phyloP scores from a whole-genome alignment of 2,329 filamentous ascomycete species.

The Paracoccidioides lutzii region DNA sequence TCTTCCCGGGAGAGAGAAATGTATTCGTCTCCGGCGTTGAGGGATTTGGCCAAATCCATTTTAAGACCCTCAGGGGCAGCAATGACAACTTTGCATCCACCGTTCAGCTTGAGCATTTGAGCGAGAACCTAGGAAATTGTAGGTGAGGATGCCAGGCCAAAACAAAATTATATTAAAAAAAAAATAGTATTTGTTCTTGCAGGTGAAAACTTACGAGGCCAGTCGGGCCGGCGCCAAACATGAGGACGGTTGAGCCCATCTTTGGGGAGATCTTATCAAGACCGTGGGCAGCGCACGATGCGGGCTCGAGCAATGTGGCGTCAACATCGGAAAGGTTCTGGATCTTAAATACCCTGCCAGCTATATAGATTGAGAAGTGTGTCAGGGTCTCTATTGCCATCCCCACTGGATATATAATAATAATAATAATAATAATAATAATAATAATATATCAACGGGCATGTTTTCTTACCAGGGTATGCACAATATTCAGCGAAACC shows the following conservation, averaged over 20 bases:
- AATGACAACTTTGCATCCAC: conserved; percentile 56
- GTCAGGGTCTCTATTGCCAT: conserved; percentile 7
- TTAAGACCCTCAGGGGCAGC: conserved; percentile 57
- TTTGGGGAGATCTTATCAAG: conserved; percentile 56
- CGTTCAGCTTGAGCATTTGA: conserved; percentile 51
- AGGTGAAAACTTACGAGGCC: conserved; percentile 35
- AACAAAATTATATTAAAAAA: not conserved
- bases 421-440: too few species aligned
- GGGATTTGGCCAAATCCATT: conserved; percentile 50
- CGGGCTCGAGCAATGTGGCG: conserved; percentile 55
- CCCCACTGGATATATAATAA: too few species aligned
- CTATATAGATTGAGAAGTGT: conserved; percentile 13
- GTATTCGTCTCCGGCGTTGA: conserved; percentile 38
- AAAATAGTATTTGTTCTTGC: not conserved
- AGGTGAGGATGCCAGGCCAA: not conserved
- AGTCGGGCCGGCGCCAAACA: conserved; percentile 56
- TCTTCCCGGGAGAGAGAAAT: conserved; percentile 36
- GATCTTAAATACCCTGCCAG: conserved; percentile 50
- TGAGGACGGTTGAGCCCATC: conserved; percentile 49
- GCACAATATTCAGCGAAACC: conserved; percentile 60
- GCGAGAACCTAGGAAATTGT: conserved; percentile 34
- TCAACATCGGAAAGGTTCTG: conserved; percentile 52
- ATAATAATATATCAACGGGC: not conserved
- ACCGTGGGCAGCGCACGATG: conserved; percentile 55
- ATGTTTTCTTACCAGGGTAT: conserved; percentile 28